These are phyloP conservation scores for Trichoderma afroharzianum DNA, from an alignment of 2,329 filamentous ascomycete species.

Conservation along the genomic window DNA sequence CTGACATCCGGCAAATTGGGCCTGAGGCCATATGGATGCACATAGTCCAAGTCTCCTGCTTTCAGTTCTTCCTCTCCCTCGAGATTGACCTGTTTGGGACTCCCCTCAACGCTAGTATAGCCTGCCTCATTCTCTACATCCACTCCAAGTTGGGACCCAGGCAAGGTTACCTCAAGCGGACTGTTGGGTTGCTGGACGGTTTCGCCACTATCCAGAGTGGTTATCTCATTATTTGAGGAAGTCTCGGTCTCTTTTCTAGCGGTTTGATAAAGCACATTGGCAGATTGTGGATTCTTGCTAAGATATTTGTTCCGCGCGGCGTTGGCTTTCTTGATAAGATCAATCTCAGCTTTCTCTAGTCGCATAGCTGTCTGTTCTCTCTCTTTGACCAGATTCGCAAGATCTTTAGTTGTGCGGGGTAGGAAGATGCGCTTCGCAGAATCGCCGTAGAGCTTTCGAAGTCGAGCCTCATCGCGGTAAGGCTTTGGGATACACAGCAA, in stretches of 20 bases:
- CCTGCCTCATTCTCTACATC: neutral
- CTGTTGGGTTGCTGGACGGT: neutral
- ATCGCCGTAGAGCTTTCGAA: conserved; percentile 77
- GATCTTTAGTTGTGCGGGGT: conserved; percentile 68
- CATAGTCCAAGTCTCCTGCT: conserved; percentile 32
- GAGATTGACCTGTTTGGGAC: neutral
- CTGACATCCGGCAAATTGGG: conserved; percentile 38
- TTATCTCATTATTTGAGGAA: neutral
- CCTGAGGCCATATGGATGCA: conserved; percentile 36
- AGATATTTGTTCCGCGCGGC: conserved; percentile 59
- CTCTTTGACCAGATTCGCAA: conserved; percentile 77
- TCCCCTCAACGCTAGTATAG: neutral
- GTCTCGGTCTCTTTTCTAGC: neutral
- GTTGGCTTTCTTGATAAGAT: conserved; percentile 77
- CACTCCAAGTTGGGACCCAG: conserved; percentile 4
- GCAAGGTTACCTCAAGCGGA: conserved; percentile 15
- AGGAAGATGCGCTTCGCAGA: conserved; percentile 84
- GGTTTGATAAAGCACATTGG: neutral
- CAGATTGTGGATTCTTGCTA: neutral
- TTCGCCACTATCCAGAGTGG: neutral
- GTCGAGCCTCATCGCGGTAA: conserved; percentile 72
- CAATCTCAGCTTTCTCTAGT: conserved; percentile 82
- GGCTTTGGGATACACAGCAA: conserved; percentile 78
- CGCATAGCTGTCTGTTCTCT: conserved; percentile 76
- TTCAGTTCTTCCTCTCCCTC: conserved; percentile 18